Conservation (phyloP, 2,329 filamentous ascomycete genomes). For the Emericellopsis atlantica region DNA sequence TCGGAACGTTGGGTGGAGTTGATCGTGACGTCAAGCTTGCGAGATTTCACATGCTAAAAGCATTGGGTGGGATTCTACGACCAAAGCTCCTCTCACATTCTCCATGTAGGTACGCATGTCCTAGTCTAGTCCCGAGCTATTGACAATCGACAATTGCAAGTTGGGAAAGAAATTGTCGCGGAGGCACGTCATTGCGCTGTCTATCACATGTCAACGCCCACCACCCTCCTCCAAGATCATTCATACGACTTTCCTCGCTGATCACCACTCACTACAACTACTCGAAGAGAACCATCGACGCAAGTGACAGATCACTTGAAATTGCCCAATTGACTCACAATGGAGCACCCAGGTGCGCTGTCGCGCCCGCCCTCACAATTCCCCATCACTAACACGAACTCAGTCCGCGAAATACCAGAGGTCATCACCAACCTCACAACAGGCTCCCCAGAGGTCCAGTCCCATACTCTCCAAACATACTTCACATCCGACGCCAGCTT, state of each 20-base stretch:
- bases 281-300: too few species aligned
- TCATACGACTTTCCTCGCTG: too few species aligned
- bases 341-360: conserved; percentile 30
- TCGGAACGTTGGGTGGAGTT: background rate
- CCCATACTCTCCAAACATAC: conserved; percentile 53
- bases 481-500: conserved; percentile 64
- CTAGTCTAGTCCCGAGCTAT: too few species aligned
- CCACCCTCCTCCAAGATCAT: background rate
- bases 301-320: too few species aligned
- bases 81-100: background rate
- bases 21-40: background rate
- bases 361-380: background rate
- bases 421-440: conserved; percentile 60
- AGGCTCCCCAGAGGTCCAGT: conserved; percentile 53
- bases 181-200: background rate
- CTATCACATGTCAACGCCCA: background rate
- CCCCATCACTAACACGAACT: background rate
- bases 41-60: background rate
- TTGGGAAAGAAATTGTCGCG: background rate
- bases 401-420: conserved; percentile 45
- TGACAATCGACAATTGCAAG: background rate
- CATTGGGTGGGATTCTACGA: background rate
- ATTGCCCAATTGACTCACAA: conserved; percentile 5
- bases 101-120: background rate
- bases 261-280: too few species aligned